Base-by-base conservation (phyloP, 768 basidiomycete genomes). In the Leccinum olivaceopallidum region DNA sequence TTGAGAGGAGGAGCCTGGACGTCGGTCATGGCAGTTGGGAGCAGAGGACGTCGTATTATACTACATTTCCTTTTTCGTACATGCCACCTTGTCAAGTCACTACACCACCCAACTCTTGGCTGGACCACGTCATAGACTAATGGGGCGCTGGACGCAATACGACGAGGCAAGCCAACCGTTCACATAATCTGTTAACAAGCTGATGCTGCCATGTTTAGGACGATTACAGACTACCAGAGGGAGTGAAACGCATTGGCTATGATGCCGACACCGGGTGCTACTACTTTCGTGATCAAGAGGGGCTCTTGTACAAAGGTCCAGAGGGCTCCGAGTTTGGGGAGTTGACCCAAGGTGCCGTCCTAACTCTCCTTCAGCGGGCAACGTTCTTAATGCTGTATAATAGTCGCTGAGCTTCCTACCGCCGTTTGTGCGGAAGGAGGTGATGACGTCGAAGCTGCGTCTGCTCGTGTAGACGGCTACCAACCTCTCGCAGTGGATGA, bases 211-310 rank as follows among this genome's bases (percentile, higher is more conserved):
- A 13, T 47, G 34, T 60, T 13, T 59, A 83, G 82, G 82, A 84
- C 60, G 75, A 77, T n/a, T 80, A 82, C 65, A 77, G 82, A 62
- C 78, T 84, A 55, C 82, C 83, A 2, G 79, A 79, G 56, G 82
- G 82, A 47, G 73, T 82, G 70, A 77, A 84, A 62, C 84, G 90
- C 36, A 83, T 89, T 59, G 90, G 89, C 12, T 92, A 92, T 68
- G 90, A 93, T 73, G 76, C 86, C 4, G 90, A 92, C 75, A 79
- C 80, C 2, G 81, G 83, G 53, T 76, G 81, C 53, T 91, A 92
- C 76, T 80, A 81, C 69, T 92, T 86, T 75, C 80, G 80, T 26
- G 84, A 85, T 71, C 59, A 59, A 3, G 80, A 79, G 52, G 88
- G 89, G 10, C 74, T 70, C 8, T 69, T 73, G 62, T 85, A 67